Base-by-base conservation (phyloP, 2,329 filamentous ascomycete genomes). In the Lachnellula hyalina region DNA sequence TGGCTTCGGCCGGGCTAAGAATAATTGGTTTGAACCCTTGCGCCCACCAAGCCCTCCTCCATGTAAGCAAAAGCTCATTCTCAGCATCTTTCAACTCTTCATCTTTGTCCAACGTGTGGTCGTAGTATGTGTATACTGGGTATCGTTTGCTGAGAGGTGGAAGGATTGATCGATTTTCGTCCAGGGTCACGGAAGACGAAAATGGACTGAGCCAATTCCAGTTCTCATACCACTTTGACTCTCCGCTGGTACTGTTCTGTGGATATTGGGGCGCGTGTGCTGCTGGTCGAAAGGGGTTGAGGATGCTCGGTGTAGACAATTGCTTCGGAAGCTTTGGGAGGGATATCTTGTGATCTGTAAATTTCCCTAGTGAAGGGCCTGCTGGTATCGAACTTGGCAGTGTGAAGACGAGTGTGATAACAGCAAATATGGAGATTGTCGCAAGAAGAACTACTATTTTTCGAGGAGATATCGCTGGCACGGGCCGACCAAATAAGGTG, bases 31-130 rank as follows among this genome's bases (percentile, higher is more conserved):
- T 84, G 73, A 97, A 96, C 11, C 93, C 94, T 65, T 95, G 85
- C 0, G 92, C 90, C 89, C 90, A 97, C 91, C 93, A 97, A 2
- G 93, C 92, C 46, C 90, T 82, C 57, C 92, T 82, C 94, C 94
- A 97, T 51, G 89, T 87, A 54, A 96, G 75, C 48, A 97, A 78
- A 56, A 97, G 74, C 55, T 86, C 81, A 66, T 86, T 86, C 69
- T 96, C 89, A 4, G 89, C 88, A 56, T 87, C 81, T 63, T 82
- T 82, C 49, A 82, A 79, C 17, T 80, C 80, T 48, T 80, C 77
- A 34, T 87, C 80, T 70, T 86, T 86, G 57, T 79, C 73, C 17
- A 77, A 70, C 4, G 81, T 83, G 11, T 82, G 75, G 66, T 96
- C 90, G 70, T 96, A 96, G 72, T 93, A 97, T 60, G 91, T 96